phyloP scores from a whole-genome alignment of 108 stramenopile species.

The Skeletonema costatum region DNA sequence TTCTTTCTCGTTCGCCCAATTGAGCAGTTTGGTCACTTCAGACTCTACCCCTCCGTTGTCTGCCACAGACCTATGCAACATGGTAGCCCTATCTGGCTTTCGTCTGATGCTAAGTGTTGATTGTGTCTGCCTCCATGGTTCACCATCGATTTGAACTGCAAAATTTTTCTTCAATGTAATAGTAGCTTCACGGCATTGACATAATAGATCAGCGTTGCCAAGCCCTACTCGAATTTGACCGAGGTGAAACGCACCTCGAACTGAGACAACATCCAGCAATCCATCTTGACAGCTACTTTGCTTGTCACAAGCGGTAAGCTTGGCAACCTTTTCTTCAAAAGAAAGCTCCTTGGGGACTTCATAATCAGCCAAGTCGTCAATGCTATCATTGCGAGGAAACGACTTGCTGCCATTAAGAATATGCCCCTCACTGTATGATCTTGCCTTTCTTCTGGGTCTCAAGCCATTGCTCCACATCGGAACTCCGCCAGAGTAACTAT shows the following conservation, averaged over 20 bases:
- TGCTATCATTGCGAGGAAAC: conserved; percentile 55
- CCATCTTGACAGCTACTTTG: conserved; percentile 89
- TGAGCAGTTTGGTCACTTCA: conserved; percentile 76
- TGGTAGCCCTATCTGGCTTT: conserved; percentile 67
- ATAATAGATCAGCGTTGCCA: conserved; percentile 70
- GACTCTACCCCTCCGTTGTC: conserved; percentile 80
- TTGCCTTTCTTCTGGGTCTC: conserved; percentile 25
- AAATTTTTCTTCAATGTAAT: conserved; percentile 75
- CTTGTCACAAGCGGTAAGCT: conserved; percentile 66
- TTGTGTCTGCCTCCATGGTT: conserved; percentile 81
- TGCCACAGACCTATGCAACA: conserved; percentile 75
- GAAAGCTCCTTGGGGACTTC: conserved; percentile 15
- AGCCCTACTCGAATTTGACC: conserved; percentile 91
- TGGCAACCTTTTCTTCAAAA: conserved; percentile 52
- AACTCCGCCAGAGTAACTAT: conserved; percentile 88
- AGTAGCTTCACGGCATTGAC: conserved; percentile 77
- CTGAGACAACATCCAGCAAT: conserved; percentile 80
- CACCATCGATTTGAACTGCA: conserved; percentile 89
- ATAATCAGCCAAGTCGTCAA: conserved; percentile 52
- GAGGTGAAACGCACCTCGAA: conserved; percentile 84
- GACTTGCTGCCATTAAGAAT: conserved; percentile 9
- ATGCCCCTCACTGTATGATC: conserved; percentile 39
- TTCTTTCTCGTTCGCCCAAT: conserved; percentile 76
- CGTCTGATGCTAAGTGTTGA: conserved; percentile 62
- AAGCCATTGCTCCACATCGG: conserved; percentile 79